Base-by-base conservation (phyloP, 2,329 filamentous ascomycete species). In the Cadophora gregata region DNA sequence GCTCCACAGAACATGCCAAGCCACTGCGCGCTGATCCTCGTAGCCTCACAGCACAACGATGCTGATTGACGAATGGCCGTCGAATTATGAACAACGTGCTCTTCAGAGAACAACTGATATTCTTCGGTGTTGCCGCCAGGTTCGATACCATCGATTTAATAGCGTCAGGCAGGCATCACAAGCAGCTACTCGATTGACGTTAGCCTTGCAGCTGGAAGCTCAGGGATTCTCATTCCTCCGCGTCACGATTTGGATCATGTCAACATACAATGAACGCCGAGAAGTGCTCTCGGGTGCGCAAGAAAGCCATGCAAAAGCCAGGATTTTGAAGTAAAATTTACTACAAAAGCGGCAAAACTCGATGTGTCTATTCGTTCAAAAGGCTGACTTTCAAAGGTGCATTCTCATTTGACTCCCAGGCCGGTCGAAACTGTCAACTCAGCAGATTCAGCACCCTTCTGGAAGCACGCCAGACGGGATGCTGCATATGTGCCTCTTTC, bases 381-480 rank as follows among this genome's bases (percentile, higher is more conserved):
- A 2, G 3, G 19, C 19, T 55, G 50, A n/a, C 19, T 55, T 10
- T 33, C 14, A 25, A 31, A 9, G 16, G 27, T 33, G 3, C 9
- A 16, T 3, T 51, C 25, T 31, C 14, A 19, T n/a, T 55, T 12
- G 27, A 31, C 19, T 55, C 19, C 47, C 5, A 21, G n/a, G n/a
- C n/a, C 16, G n/a, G 14, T 12, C 7, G 14, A 5, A 33, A 16
- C 14, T 27, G 5, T 31, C 25, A 19, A 14, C 50, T 27, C n/a
- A n/a, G n/a, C n/a, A n/a, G n/a, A n/a, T n/a, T n/a, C n/a, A 33
- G 24, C 25, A 55, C 29, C 50, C 27, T 55, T 55, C 50, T 55
- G 25, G 50, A 55, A 55, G 50, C 14, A 29, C 29, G 19, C 27
- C 16, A 31, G 27, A 55, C 27, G 50, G 50, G 50, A 55, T n/a